Conservation (phyloP, 352 stramenopile genomes). For the Pythium biforme region DNA sequence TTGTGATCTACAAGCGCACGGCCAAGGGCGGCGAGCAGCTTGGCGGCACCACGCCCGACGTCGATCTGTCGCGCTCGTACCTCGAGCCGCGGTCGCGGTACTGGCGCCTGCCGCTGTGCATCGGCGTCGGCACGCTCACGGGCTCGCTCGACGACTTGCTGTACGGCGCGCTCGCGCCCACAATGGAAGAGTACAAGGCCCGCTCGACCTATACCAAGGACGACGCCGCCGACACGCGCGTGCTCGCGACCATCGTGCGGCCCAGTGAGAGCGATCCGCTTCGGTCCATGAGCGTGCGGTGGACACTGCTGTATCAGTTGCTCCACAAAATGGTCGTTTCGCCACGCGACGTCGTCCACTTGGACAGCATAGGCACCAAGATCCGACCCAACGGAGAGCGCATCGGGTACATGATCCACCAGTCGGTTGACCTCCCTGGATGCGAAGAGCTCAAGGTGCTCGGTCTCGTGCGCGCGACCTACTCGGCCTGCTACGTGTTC, state of each 20-base stretch:
- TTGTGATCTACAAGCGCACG: conserved; percentile 34
- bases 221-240: conserved; percentile 20
- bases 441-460: conserved; percentile 18
- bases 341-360: conserved; percentile 21
- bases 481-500: conserved; percentile 29
- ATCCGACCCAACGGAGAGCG: conserved; percentile 2
- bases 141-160: conserved; percentile 57
- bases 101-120: conserved; percentile 1
- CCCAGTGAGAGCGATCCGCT: conserved; percentile 30
- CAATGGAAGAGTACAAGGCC: conserved; percentile 35
- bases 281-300: conserved; percentile 24
- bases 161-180: conserved; percentile 44
- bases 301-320: conserved; percentile 21
- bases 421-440: conserved; percentile 14
- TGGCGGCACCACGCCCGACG: conserved; percentile 6
- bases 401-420: conserved; percentile 21
- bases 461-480: conserved; percentile 42
- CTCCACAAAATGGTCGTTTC: conserved; percentile 8
- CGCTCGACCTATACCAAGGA: conserved; percentile 31
- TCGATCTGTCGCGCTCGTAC: conserved; percentile 18
- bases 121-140: conserved; percentile 37
- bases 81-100: conserved; percentile 38
- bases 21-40: conserved; percentile 10
- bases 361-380: conserved; percentile 13
- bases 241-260: conserved; percentile 39